Percentiles rank a stretch among this genome's conserved stretches.
Conservation (phyloP, 2,329 filamentous ascomycete species). For the Cordyceps pruinosa region DNA sequence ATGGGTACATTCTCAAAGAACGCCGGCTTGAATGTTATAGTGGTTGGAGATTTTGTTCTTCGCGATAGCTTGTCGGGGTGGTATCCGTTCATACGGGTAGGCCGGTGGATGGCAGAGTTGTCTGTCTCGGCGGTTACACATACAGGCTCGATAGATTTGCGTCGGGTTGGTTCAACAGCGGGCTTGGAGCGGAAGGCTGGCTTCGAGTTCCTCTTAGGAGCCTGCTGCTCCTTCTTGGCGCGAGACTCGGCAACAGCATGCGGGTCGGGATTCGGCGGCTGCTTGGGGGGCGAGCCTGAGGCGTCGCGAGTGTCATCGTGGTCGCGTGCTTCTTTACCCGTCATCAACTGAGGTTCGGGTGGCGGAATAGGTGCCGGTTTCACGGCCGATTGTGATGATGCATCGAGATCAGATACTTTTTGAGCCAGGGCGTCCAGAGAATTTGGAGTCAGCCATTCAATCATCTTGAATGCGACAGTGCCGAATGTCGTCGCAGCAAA, state of each 20-base stretch:
- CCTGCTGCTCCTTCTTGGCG: background rate
- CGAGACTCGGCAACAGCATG: background rate
- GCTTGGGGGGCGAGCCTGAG: background rate
- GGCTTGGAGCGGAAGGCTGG: conserved; percentile 17
- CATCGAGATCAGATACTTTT: conserved; percentile 19
- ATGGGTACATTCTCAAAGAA: conserved; percentile 33
- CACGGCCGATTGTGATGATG: background rate
- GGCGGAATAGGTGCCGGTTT: background rate
- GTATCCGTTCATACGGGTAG: conserved; percentile 24
- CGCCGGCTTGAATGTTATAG: conserved; percentile 26
- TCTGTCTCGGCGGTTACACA: conserved; percentile 20
- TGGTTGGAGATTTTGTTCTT: conserved; percentile 7
- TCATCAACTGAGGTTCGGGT: background rate
- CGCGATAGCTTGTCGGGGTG: conserved; percentile 30
- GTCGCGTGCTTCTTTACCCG: background rate
- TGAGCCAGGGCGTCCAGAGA: conserved; percentile 44
- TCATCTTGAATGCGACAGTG: conserved; percentile 60
- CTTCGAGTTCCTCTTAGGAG: conserved; percentile 15
- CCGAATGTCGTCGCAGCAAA: conserved; percentile 58
- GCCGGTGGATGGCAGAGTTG: conserved; percentile 23
- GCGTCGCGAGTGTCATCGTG: background rate
- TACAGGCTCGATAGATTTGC: conserved; percentile 11
- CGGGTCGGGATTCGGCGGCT: background rate
- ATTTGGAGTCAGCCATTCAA: conserved; percentile 61
- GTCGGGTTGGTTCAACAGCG: conserved; percentile 12